Base-by-base conservation (phyloP, 2,329 filamentous ascomycete species). In the Xylariaceae sp. region DNA sequence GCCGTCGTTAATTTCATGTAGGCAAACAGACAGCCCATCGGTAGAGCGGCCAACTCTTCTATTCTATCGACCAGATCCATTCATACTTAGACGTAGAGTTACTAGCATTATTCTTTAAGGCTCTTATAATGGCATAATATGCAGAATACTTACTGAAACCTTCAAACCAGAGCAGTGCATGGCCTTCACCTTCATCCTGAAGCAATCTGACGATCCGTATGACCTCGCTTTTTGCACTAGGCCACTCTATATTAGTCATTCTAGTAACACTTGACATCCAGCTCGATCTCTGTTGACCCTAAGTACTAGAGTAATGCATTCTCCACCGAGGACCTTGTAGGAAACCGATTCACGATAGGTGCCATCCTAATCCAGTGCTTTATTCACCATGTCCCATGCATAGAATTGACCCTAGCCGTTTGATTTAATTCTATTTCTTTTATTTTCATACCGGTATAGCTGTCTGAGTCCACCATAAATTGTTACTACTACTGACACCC, bases 341-440 rank as follows among this genome's bases (percentile, higher is more conserved):
- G 81, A 85, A 47, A 83, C 71, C 32, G 70, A 73, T 55, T 76
- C 65, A 52, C 80, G 74, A 62, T 74, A 79, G 0, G 74, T 77
- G 19, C 81, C 81, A 65, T 82, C 77, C 55, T 85, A 82, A 52
- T 83, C 78, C 53, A 85, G 75, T 9, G 79, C 79, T 70, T 86
- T 81, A 63, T 85, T 85, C 14, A 83, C 76, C 1, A 85, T 81
- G 56, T 85, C 81, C 81, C 81, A 85, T n/a, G 76, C 75, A 63
- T 79, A 78, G 67, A 81, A 82, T 44, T 75, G 72, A 44, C 78
- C 76, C 57, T 75, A 75, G 69, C n/a, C n/a, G n/a, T n/a, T n/a
- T n/a, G n/a, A n/a, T n/a, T n/a, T n/a, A n/a, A n/a, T n/a, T n/a
- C n/a, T n/a, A n/a, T n/a, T n/a, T n/a, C n/a, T n/a, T n/a, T n/a